Percentiles rank a stretch among this genome's conserved stretches.
phyloP scores from a whole-genome alignment of 768 basidiomycete species.

The Ramaria rubella region DNA sequence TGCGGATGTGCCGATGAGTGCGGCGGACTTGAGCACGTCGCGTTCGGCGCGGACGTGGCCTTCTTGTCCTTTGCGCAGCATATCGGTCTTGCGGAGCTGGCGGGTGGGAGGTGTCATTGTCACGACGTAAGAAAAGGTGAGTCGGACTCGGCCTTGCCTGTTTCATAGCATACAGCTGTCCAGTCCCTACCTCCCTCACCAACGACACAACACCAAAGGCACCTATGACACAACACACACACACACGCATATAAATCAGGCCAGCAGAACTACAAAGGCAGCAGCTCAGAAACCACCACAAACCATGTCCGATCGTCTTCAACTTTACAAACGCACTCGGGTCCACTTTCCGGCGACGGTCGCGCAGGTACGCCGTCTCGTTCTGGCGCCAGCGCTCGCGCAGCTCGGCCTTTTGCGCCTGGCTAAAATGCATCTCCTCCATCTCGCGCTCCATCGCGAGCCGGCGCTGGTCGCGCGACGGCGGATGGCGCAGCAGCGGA shows the following conservation, averaged over 20 bases:
- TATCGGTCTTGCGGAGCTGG: slow-evolving; percentile 83
- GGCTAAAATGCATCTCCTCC: slow-evolving; percentile 60
- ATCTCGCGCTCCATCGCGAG: slow-evolving; percentile 86
- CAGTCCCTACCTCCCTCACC: slow-evolving; percentile 73
- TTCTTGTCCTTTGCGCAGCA: slow-evolving; percentile 95
- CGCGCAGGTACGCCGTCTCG: slow-evolving; percentile 86
- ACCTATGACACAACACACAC: slow-evolving; percentile 46
- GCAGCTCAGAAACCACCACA: slow-evolving; percentile 12
- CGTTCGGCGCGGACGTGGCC: slow-evolving; percentile 95
- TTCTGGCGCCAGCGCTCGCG: slow-evolving; percentile 76
- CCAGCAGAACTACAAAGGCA: too few relatives aligned
- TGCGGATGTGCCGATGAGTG: slow-evolving; percentile 64
- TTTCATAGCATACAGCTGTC: slow-evolving; percentile 92
- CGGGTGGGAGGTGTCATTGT: slow-evolving; percentile 17
- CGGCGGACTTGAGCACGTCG: slow-evolving; percentile 87
- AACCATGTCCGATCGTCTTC: slow-evolving; percentile 93
- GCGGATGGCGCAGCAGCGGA: slow-evolving; percentile 74
- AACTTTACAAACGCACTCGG: slow-evolving; percentile 81
- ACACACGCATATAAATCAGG: not conserved
- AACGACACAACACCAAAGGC: slow-evolving; percentile 96
- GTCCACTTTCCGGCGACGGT: slow-evolving; percentile 74
- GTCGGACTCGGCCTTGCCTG: slow-evolving; percentile 66
- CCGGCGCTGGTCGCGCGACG: slow-evolving; percentile 79
- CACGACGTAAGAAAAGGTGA: slow-evolving; percentile 1
- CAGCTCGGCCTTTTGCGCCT: slow-evolving; percentile 63